These are phyloP conservation scores for Bipolaris zeicola DNA, from an alignment of 2,329 filamentous ascomycete species.

Conservation along the genomic window DNA sequence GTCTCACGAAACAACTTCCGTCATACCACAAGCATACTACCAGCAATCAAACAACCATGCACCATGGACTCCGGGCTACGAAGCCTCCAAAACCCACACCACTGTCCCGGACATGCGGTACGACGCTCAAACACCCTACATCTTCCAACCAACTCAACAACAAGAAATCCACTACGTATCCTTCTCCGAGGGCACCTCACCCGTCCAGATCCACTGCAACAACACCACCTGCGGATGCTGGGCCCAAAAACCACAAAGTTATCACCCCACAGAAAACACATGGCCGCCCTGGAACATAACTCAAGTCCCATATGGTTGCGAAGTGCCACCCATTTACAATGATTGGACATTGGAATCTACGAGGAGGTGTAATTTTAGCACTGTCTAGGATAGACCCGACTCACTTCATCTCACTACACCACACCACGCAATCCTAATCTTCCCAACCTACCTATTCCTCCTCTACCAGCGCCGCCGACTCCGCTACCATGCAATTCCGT, in stretches of 20 bases:
- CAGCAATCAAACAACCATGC: background rate
- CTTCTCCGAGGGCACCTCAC: background rate
- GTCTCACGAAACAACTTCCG: background rate
- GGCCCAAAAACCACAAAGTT: background rate
- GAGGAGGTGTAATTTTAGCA: background rate
- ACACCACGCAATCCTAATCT: background rate
- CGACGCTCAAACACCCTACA: background rate
- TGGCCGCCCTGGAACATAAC: background rate
- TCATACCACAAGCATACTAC: background rate
- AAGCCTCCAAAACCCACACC: background rate
- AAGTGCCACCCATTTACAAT: background rate
- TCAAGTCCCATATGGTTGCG: background rate
- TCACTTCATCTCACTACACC: no score
- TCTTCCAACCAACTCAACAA: background rate
- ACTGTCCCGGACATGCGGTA: background rate
- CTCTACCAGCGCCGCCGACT: conserved; percentile 17
- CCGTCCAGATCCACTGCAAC: background rate
- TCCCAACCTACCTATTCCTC: conserved; percentile 30
- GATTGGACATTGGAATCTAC: background rate
- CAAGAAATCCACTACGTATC: no score
- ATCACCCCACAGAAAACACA: background rate
- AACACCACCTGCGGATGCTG: background rate
- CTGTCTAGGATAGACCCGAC: background rate
- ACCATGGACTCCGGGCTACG: background rate
- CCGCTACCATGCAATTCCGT: conserved; percentile 31